Base-by-base conservation (phyloP, 2,329 filamentous ascomycete species). In the Botrytis paeoniae region DNA sequence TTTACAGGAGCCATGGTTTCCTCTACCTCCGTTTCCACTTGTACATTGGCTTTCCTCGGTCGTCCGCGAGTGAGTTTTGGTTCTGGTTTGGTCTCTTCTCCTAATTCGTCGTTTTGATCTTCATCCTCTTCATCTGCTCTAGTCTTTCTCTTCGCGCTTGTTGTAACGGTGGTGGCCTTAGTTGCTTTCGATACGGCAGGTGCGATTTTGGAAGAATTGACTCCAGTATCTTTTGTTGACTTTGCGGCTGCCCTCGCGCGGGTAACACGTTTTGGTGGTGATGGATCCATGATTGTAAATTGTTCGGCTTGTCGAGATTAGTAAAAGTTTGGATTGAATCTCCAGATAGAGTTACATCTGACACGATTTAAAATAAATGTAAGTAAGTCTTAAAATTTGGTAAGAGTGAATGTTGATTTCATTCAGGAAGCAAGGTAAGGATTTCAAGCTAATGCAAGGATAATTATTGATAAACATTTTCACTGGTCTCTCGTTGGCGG, bases 181-280 rank as follows among this genome's bases (percentile, higher is more conserved):
- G 79, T 77, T 60, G 39, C 18, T 75, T 79, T 86, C 45, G 86
- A 82, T 22, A 85, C 83, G 73, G 86, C 83, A 76, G 86, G 86
- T 74, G 85, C 82, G 75, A 85, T 83, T 74, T 82, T 86, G 73
- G 84, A 83, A 2, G 83, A 82, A 77, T 84, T 85, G 51, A 80
- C 77, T 60, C 81, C 79, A 39, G 82, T 78, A 73, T 85, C 82
- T 70, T 77, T 79, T 48, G 73, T 78, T 35, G 78, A 79, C 75
- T 82, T 83, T 54, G 83, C 83, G 65, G 84, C 84, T 73, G 83
- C 84, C 77, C 84, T 79, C 62, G 85, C 83, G 76, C 88, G 86
- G 75, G 88, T 89, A 78, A 89, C 85, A 76, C 88, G 86, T 82
- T 89, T 89, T 51, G 88, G 88, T 69, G 88, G 87, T 73, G 86